Conservation (phyloP, 2,329 filamentous ascomycete genomes). For the Neonectria coccinea region DNA sequence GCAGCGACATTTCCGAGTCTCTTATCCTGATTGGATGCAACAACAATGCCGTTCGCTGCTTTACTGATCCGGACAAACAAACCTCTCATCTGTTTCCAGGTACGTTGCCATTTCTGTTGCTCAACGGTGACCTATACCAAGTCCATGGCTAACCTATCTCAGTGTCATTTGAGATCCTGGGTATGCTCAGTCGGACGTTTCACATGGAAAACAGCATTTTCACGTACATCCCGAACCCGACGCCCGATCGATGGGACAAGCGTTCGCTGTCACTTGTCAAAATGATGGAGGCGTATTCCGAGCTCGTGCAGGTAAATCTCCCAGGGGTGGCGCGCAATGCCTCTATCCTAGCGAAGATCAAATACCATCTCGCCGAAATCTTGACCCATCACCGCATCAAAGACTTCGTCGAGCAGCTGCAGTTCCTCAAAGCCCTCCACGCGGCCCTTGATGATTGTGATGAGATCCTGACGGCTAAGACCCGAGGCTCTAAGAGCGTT, state of each 20-base stretch:
- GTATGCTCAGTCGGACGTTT: slow-evolving; percentile 66
- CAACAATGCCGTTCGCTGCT: slow-evolving; percentile 61
- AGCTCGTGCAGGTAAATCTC: slow-evolving; percentile 44
- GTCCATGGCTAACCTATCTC: slow-evolving; percentile 24
- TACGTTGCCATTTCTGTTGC: slow-evolving; percentile 43
- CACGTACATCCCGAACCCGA: slow-evolving; percentile 68
- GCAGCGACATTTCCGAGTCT: slow-evolving; percentile 64
- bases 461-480: slow-evolving; percentile 54
- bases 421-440: slow-evolving; percentile 55
- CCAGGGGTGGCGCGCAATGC: slow-evolving; percentile 34
- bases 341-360: slow-evolving; percentile 42
- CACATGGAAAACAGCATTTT: slow-evolving; percentile 63
- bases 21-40: slow-evolving; percentile 66
- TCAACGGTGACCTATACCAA: neutral
- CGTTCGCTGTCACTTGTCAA: slow-evolving; percentile 58
- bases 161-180: slow-evolving; percentile 70
- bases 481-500: neutral
- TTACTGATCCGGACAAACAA: slow-evolving; percentile 52
- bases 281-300: slow-evolving; percentile 55
- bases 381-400: slow-evolving; percentile 39
- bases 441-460: slow-evolving; percentile 57
- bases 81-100: slow-evolving; percentile 64
- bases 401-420: slow-evolving; percentile 44
- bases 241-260: slow-evolving; percentile 65
- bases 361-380: slow-evolving; percentile 43